phyloP scores from a whole-genome alignment of 495 filamentous ascomycete species.

The Rusavskia elegans region DNA sequence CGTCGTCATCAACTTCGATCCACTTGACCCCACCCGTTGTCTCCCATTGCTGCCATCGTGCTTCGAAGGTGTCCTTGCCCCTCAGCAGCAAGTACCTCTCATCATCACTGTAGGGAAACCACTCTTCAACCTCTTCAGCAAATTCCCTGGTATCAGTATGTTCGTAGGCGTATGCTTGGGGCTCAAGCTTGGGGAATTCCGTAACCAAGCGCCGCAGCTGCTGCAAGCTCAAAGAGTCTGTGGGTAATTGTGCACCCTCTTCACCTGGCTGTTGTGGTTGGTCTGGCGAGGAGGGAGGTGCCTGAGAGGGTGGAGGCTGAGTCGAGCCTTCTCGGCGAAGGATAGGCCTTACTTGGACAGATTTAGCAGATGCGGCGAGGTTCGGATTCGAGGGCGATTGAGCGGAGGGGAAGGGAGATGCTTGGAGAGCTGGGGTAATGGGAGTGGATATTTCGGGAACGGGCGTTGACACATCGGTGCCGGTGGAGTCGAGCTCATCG shows the following conservation, averaged over 20 bases:
- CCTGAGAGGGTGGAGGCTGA: conserved; percentile 37
- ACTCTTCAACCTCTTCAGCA: conserved; percentile 83
- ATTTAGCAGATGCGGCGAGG: conserved; percentile 11
- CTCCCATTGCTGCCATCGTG: conserved; percentile 39
- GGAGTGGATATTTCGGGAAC: conserved; percentile 18
- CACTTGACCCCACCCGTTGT: conserved; percentile 27
- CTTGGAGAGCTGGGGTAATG: conserved; percentile 23
- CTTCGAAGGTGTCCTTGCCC: conserved; percentile 56
- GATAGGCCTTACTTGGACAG: conserved; percentile 27
- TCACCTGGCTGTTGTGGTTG: conserved; percentile 24
- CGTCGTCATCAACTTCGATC: conserved; percentile 30
- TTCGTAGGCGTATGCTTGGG: conserved; percentile 81
- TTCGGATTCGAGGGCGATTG: conserved; percentile 11
- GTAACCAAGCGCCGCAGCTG: conserved; percentile 69
- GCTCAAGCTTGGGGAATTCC: conserved; percentile 62
- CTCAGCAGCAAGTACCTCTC: conserved; percentile 50
- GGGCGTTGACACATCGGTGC: conserved; percentile 34
- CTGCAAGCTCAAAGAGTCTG: conserved; percentile 67
- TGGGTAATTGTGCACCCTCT: conserved; percentile 20
- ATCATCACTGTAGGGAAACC: conserved; percentile 81
- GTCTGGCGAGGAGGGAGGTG: conserved; percentile 41
- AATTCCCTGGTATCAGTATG: conserved; percentile 73
- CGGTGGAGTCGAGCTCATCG: conserved; percentile 38
- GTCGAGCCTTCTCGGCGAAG: conserved; percentile 37
- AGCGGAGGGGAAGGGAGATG: conserved; percentile 5